A percentile compares a stretch with the other conserved stretches of the same genome.
Evolutionary conservation across 805 yeast genomes (phyloP).

Genomic region (Ogataea nitratoaversa): DNA sequence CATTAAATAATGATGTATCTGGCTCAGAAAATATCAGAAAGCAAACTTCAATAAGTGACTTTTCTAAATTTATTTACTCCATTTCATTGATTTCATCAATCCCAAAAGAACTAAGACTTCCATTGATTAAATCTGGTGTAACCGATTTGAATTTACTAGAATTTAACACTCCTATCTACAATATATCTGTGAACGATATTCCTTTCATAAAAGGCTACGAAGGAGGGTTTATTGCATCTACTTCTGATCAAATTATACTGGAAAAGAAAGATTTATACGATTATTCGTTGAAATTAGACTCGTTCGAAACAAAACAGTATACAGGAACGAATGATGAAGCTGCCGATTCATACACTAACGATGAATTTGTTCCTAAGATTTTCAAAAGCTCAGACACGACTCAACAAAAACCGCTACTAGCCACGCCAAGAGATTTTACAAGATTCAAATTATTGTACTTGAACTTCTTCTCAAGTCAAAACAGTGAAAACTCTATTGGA

Average conservation of each 20-base stretch:
- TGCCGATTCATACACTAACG: slow-evolving; percentile 2
- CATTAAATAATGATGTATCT: background rate
- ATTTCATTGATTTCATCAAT: slow-evolving; percentile 57
- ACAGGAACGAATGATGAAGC: background rate
- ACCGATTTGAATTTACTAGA: slow-evolving; percentile 18
- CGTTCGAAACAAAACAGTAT: slow-evolving; percentile 1
- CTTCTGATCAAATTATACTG: slow-evolving; percentile 63
- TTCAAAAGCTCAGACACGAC: slow-evolving; percentile 8
- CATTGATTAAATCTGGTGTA: slow-evolving; percentile 26
- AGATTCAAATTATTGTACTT: slow-evolving; percentile 30
- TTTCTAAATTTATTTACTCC: slow-evolving; percentile 52
- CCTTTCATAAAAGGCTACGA: slow-evolving; percentile 29
- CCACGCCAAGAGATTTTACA: slow-evolving; percentile 36
- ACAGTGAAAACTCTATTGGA: slow-evolving; percentile 1
- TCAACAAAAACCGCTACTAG: slow-evolving; percentile 11
- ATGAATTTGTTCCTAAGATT: slow-evolving; percentile 19
- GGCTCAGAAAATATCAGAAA: slow-evolving; percentile 9
- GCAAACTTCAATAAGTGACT: slow-evolving; percentile 30
- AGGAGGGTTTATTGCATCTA: slow-evolving; percentile 50
- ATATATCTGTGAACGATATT: slow-evolving; percentile 58
- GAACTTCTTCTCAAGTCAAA: slow-evolving; percentile 8
- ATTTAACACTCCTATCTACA: slow-evolving; percentile 51
- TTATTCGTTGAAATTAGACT: slow-evolving; percentile 30
- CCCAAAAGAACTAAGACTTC: slow-evolving; percentile 46
- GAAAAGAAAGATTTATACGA: slow-evolving; percentile 52